Evolutionary conservation across 345 rosid species (phyloP), one percentile per base, ranked within the genome.

Genomic region (Hirschfeldia incana): DNA sequence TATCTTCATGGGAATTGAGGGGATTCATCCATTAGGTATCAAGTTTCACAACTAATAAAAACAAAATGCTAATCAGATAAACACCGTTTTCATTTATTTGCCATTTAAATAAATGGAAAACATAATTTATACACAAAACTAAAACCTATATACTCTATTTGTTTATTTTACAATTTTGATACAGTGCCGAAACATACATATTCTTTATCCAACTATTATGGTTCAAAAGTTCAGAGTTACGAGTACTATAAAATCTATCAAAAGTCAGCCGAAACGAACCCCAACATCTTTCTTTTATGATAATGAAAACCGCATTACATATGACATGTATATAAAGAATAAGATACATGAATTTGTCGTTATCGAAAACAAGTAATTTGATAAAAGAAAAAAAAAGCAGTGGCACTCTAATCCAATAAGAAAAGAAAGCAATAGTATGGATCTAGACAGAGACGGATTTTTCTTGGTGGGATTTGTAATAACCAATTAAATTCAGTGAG

Each of bases 301-400:
- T 72, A 36, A 63, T 37, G 27, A 66, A 71, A 69, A 7, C 13
- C 39, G 26, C 37, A 39, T 64, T 21, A 17, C 67, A 72, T 16
- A 72, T 9, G 44, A 42, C 44, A 55, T 66, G 63, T 67, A 32
- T 78, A 7, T 69, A 8, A 37, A 16, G 46, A 67, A 73, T 46
- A 67, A n/a, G 69, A 79, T 79, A 49, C 46, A 59, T 73, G 46
- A 39, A 57, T 67, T 79, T 60, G 82, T 79, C 69, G 78, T 73
- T 16, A 46, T 34, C 58, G 73, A 77, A 44, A 57, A 11, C 34
- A 60, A 59, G 34, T 60, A 11, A 36, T n/a, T 3, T 3, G 32
- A 17, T 10, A 6, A 12, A 26, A 2, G 42, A 71, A 39, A 11
- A 77, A 33, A 67, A 58, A 42, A 72, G 42, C 60, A 53, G 46